phyloP scores from a whole-genome alignment of 352 stramenopile species.

The Globisporangium carolinianum region DNA sequence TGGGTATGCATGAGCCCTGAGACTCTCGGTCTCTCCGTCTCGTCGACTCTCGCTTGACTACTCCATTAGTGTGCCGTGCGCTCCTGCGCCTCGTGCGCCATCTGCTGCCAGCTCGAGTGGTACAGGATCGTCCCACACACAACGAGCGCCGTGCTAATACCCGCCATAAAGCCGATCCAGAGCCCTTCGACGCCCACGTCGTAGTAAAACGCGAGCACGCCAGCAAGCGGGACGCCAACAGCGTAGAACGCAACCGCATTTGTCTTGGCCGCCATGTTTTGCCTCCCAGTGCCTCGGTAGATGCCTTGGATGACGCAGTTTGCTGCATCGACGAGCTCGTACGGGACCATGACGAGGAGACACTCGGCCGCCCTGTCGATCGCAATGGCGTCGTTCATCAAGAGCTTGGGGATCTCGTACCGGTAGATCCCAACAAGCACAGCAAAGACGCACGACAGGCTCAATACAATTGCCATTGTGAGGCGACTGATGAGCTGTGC shows the following conservation, averaged over 20 bases:
- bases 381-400: conserved; percentile 29
- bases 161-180: conserved; percentile 70
- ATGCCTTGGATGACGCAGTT: conserved; percentile 69
- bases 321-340: conserved; percentile 62
- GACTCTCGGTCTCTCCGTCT: no score
- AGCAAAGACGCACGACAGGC: conserved; percentile 26
- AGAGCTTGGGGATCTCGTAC: conserved; percentile 28
- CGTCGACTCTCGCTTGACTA: no score
- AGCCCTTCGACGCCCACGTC: conserved; percentile 50
- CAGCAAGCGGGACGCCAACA: conserved; percentile 62
- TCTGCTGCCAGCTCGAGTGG: conserved; percentile 17
- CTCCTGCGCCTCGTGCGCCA: conserved; percentile 17
- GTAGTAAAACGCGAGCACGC: conserved; percentile 41
- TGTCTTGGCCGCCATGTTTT: conserved; percentile 55
- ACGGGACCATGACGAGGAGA: conserved; percentile 53
- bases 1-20: no score
- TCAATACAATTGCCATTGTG: conserved; percentile 21
- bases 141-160: conserved; percentile 22
- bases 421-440: conserved; percentile 30
- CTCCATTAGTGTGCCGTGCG: conserved; percentile 16
- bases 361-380: conserved; percentile 32
- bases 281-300: conserved; percentile 55
- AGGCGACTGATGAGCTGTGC: conserved; percentile 46
- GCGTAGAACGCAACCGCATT: conserved; percentile 75
- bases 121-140: conserved; percentile 13